Conservation (phyloP, 2,329 filamentous ascomycete genomes). For the Calonectria montana region DNA sequence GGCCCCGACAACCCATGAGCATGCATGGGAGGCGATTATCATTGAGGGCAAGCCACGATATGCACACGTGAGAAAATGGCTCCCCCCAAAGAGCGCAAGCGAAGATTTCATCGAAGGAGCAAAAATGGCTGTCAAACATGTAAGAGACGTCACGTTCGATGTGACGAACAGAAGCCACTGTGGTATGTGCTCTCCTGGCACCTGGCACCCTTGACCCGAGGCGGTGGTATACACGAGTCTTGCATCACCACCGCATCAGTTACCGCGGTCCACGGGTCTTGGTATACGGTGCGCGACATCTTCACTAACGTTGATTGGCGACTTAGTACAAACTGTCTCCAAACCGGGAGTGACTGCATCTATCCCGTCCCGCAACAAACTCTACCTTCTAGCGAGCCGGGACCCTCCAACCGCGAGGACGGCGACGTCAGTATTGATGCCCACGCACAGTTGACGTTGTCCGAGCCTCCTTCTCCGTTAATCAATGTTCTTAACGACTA, state of each 20-base stretch:
- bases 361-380: conserved; percentile 45
- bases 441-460: conserved; percentile 28
- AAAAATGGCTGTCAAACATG: conserved; percentile 51
- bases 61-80: conserved; percentile 45
- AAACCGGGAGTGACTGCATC: conserved; percentile 56
- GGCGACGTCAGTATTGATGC: conserved; percentile 8
- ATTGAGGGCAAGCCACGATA: conserved; percentile 24
- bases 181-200: conserved; percentile 51
- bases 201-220: conserved; percentile 32
- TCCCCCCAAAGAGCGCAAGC: conserved; percentile 50
- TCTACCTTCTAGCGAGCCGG: conserved; percentile 40
- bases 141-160: conserved; percentile 58
- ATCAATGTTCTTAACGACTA: conserved; percentile 42
- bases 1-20: conserved; percentile 39
- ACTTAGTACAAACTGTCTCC: conserved; percentile 57
- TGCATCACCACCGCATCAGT: conserved; percentile 31
- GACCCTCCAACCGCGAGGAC: conserved; percentile 28
- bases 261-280: conserved; percentile 18
- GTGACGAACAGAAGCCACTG: conserved; percentile 57
- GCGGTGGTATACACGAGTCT: conserved; percentile 38
- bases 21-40: conserved; percentile 36
- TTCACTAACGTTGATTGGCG: conserved; percentile 37
- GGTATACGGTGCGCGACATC: conserved; percentile 13
- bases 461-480: conserved; percentile 31
- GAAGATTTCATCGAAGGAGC: conserved; percentile 52